These are phyloP conservation scores for Casuarina glauca DNA, from an alignment of 306 rosid species.

Conservation along the genomic window DNA sequence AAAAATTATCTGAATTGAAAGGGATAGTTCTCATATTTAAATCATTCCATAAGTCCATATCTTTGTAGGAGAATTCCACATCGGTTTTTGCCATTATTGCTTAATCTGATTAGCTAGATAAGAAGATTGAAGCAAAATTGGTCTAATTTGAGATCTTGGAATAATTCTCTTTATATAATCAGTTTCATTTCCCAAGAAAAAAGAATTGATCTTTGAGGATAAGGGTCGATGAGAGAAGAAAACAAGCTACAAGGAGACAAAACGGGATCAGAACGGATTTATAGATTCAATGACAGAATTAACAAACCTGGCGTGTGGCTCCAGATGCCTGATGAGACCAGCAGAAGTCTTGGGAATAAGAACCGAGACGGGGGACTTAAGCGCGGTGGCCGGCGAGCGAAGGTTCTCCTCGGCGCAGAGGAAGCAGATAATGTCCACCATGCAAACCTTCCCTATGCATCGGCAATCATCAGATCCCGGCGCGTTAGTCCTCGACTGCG, in stretches of 20 bases:
- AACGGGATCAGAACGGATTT: not conserved
- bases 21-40: too few relatives aligned
- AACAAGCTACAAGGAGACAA: not conserved
- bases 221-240: too few relatives aligned
- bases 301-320: slow-evolving; percentile 63
- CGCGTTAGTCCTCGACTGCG: not conserved
- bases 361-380: slow-evolving; percentile 47
- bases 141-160: not conserved
- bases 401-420: slow-evolving; percentile 50
- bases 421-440: slow-evolving; percentile 61
- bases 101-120: not conserved
- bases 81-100: too few relatives aligned
- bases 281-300: not conserved
- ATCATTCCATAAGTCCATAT: too few relatives aligned
- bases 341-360: slow-evolving; percentile 33
- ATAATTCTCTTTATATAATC: not conserved
- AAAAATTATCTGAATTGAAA: too few relatives aligned
- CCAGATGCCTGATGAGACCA: slow-evolving; percentile 54
- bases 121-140: not conserved
- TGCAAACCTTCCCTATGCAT: slow-evolving; percentile 68
- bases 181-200: not conserved
- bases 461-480: slow-evolving; percentile 31
- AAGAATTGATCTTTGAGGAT: too few relatives aligned
- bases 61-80: too few relatives aligned
- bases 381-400: slow-evolving; percentile 51